phyloP scores from a whole-genome alignment of 129 eudicot species.

The Saposhnikovia divaricata region DNA sequence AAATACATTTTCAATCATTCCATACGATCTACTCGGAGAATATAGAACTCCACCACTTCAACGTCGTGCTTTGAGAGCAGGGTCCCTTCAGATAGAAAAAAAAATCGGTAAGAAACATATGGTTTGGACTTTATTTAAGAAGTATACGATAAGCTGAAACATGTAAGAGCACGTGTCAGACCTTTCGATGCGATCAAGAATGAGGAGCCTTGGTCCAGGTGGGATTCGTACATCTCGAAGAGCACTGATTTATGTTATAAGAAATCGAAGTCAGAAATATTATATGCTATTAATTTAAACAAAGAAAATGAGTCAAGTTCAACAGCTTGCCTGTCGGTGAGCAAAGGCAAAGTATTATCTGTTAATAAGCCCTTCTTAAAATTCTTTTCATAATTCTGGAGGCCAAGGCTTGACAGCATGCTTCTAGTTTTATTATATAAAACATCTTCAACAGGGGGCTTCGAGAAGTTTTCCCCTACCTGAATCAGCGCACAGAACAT shows the following conservation, averaged over 20 bases:
- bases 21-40: not conserved
- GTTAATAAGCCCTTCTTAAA: conserved; percentile 77
- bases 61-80: conserved; percentile 29
- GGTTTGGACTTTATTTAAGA: not conserved
- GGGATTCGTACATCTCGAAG: conserved; percentile 86
- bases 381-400: conserved; percentile 65
- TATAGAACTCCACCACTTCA: not conserved
- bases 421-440: conserved; percentile 52
- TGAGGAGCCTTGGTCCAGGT: conserved; percentile 94
- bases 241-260: conserved; percentile 54
- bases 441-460: conserved; percentile 64
- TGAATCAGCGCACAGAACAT: conserved; percentile 14
- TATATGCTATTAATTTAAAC: not conserved
- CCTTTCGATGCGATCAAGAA: conserved; percentile 89
- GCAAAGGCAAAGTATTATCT: conserved; percentile 71
- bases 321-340: conserved; percentile 63
- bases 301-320: not conserved
- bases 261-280: not conserved
- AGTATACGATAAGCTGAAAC: not conserved
- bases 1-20: not conserved
- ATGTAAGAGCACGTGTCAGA: conserved; percentile 11
- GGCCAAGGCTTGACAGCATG: conserved; percentile 67
- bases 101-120: not conserved
- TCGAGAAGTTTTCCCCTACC: conserved; percentile 70
- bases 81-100: conserved; percentile 26